A percentile compares a stretch with the other conserved stretches of the same genome.
Conservation (phyloP, 768 basidiomycete genomes). For the Serendipita vermifera region DNA sequence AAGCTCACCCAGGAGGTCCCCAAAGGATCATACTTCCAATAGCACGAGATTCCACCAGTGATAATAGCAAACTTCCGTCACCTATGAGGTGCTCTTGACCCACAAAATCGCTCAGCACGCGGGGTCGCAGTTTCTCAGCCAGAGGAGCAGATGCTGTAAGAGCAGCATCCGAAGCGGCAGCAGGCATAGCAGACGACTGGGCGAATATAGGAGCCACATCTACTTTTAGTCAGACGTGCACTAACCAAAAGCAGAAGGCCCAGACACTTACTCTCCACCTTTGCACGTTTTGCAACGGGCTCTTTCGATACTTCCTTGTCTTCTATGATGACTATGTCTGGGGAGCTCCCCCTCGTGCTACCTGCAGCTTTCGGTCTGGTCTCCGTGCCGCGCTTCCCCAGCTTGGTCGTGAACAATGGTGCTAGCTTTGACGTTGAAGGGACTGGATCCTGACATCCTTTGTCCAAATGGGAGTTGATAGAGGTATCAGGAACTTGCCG, state of each 20-base stretch:
- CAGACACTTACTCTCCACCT: constrained; percentile 12
- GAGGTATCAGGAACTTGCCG: constrained; percentile 27
- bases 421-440: constrained; percentile 10
- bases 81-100: constrained; percentile 57
- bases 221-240: no score
- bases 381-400: constrained; percentile 16
- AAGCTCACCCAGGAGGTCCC: constrained; percentile 49
- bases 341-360: constrained; percentile 14
- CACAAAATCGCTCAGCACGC: constrained; percentile 47
- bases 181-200: constrained; percentile 18
- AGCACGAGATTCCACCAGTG: constrained; percentile 36
- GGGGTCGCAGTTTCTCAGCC: constrained; percentile 62
- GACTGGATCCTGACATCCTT: constrained; percentile 25
- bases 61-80: constrained; percentile 42
- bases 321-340: constrained; percentile 17
- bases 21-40: constrained; percentile 53
- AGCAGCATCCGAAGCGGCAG: constrained; percentile 18
- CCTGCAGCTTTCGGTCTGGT: constrained; percentile 28
- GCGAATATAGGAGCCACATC: constrained; percentile 7
- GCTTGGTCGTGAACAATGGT: constrained; percentile 13
- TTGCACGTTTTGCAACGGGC: constrained; percentile 12
- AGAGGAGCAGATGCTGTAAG: constrained; percentile 37
- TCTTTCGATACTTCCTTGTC: constrained; percentile 13
- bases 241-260: no score
- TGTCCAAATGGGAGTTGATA: constrained; percentile 45